These are phyloP conservation scores for Posidonia oceanica DNA, from an alignment of 116 monocot genomes.

Conservation along the genomic window DNA sequence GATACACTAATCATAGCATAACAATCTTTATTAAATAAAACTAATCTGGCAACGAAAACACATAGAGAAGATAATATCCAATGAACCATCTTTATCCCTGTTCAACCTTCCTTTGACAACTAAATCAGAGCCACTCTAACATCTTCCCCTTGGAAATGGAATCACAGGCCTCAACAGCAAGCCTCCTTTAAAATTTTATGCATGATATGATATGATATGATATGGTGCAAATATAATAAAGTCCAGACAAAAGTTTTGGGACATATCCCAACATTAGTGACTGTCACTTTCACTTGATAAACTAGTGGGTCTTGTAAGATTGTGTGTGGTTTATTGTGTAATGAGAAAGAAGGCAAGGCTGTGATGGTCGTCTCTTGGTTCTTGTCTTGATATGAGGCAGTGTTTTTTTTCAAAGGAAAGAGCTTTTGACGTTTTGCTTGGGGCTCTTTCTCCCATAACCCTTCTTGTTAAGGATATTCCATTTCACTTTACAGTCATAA, in stretches of 20 bases:
- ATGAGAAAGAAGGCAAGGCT: slow-evolving; percentile 3
- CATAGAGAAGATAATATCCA: background rate
- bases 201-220: slow-evolving; percentile 4
- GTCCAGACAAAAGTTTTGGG: background rate
- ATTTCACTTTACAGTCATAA: slow-evolving; percentile 2
- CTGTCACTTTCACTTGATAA: slow-evolving; percentile 16
- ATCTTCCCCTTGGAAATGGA: slow-evolving; percentile 21
- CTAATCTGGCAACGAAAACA: background rate
- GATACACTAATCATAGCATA: background rate
- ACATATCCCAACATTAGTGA: slow-evolving; percentile 12
- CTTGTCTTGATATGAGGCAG: slow-evolving; percentile 13
- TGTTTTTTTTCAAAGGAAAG: background rate
- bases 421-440: slow-evolving; percentile 28
- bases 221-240: background rate
- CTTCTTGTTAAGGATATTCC: slow-evolving; percentile 26
- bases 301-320: slow-evolving; percentile 11
- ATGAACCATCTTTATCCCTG: slow-evolving; percentile 4
- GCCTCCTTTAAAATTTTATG: background rate
- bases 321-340: background rate
- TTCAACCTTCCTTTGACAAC: slow-evolving; percentile 14
- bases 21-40: slow-evolving; percentile 3
- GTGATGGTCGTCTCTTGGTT: slow-evolving; percentile 14
- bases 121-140: slow-evolving; percentile 11
- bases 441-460: slow-evolving; percentile 16
- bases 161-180: slow-evolving; percentile 3